A percentile compares a stretch with the other conserved stretches of the same genome.
phyloP scores from a whole-genome alignment of 495 filamentous ascomycete species.

The Neurospora hispaniola region DNA sequence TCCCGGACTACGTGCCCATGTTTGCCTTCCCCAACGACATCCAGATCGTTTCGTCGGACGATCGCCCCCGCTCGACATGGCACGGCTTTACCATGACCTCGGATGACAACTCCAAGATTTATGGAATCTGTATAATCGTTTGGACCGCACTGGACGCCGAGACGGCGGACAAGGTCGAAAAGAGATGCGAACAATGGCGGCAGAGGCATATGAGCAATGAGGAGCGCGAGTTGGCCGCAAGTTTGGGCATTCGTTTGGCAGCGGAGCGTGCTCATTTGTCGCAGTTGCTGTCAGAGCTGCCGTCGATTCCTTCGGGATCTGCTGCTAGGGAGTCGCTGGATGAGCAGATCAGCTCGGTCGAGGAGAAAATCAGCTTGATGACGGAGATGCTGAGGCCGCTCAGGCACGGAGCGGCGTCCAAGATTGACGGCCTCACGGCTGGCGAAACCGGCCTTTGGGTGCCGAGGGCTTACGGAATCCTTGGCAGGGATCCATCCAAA shows the following conservation, averaged over 20 bases:
- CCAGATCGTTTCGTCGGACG: conserved; percentile 89
- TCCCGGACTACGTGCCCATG: conserved; percentile 98
- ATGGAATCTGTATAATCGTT: conserved; percentile 83
- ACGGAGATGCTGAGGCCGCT: conserved; percentile 88
- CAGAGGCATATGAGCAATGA: conserved; percentile 92
- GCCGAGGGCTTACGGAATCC: conserved; percentile 83
- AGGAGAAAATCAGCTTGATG: conserved; percentile 96
- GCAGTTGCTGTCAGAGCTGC: conserved; percentile 71
- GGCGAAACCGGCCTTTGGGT: conserved; percentile 97
- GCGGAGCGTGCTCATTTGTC: conserved; percentile 83
- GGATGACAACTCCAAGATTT: conserved; percentile 79
- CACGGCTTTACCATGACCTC: conserved; percentile 98
- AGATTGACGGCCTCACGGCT: conserved; percentile 93
- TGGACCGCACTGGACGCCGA: conserved; percentile 80
- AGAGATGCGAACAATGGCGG: conserved; percentile 87
- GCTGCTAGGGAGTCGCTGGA: conserved; percentile 72
- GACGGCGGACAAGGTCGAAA: conserved; percentile 81
- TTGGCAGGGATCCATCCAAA: conserved; percentile 74
- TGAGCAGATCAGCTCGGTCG: conserved; percentile 88
- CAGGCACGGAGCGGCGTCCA: conserved; percentile 85
- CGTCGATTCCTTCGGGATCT: conserved; percentile 67
- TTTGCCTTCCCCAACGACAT: conserved; percentile 98
- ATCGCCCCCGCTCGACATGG: conserved; percentile 88
- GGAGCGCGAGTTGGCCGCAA: conserved; percentile 86
- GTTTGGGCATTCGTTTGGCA: conserved; percentile 84